These are phyloP conservation scores for Hamigera avellanea DNA, from an alignment of 495 filamentous ascomycete genomes.

Conservation along the genomic window DNA sequence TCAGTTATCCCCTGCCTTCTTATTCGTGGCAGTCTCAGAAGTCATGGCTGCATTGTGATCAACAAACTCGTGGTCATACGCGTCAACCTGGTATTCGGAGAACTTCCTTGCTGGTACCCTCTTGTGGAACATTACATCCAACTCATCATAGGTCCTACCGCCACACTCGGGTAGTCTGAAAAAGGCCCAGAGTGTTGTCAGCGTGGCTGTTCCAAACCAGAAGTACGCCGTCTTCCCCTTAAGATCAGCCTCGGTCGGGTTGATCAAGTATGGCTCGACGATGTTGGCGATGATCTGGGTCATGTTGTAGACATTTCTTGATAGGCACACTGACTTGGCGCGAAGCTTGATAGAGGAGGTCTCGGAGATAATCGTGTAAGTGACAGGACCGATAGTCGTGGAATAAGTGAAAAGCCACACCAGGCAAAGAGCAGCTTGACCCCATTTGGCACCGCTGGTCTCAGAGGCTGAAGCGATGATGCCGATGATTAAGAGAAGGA, in stretches of 20 bases:
- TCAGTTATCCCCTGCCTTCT: too few relatives aligned
- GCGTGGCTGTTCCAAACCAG: slow-evolving; percentile 52
- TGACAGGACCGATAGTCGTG: slow-evolving; percentile 57
- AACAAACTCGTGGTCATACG: too few relatives aligned
- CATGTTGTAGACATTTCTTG: slow-evolving; percentile 55
- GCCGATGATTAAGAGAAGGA: slow-evolving; percentile 51
- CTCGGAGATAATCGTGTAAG: slow-evolving; percentile 63
- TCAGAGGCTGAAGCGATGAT: slow-evolving; percentile 47
- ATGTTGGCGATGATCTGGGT: slow-evolving; percentile 51
- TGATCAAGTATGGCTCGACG: slow-evolving; percentile 57
- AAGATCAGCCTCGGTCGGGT: slow-evolving; percentile 55
- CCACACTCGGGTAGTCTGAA: slow-evolving; percentile 59
- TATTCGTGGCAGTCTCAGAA: too few relatives aligned
- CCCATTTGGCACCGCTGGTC: slow-evolving; percentile 22
- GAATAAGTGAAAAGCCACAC: slow-evolving; percentile 59
- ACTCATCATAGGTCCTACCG: slow-evolving; percentile 53
- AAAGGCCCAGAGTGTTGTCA: slow-evolving; percentile 53
- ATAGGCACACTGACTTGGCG: slow-evolving; percentile 52
- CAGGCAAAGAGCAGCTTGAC: slow-evolving; percentile 44
- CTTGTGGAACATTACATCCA: slow-evolving; percentile 53
- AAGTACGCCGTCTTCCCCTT: slow-evolving; percentile 58
- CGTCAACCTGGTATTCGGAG: slow-evolving; percentile 9
- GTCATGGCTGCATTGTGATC: too few relatives aligned
- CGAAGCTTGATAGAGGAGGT: slow-evolving; percentile 54
- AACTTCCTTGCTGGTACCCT: slow-evolving; percentile 51